Conservation (phyloP, 805 yeast genomes). For the Clavispora fructus region DNA sequence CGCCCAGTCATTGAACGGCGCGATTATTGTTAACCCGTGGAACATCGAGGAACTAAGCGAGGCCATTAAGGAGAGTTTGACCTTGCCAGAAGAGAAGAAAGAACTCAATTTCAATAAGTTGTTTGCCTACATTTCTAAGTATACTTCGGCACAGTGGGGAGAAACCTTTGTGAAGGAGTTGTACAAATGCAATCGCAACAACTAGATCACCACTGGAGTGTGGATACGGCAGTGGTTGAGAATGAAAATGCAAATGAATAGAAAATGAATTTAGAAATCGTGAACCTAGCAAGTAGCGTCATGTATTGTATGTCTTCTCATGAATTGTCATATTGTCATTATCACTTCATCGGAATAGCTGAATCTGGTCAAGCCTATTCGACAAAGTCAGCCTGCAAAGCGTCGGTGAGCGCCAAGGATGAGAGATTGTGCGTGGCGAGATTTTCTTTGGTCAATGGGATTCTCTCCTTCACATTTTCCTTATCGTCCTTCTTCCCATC, state of each 20-base stretch:
- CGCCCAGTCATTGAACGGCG: conserved; percentile 96
- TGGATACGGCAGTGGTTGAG: neutral
- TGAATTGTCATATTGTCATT: neutral
- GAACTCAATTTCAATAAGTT: conserved; percentile 74
- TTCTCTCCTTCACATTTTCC: conserved; percentile 1
- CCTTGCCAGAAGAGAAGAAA: conserved; percentile 78
- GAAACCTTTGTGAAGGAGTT: conserved; percentile 90
- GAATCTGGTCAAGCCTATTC: neutral
- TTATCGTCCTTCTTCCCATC: conserved; percentile 7
- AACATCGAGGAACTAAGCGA: conserved; percentile 89
- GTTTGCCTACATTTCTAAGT: conserved; percentile 83
- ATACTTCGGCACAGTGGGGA: conserved; percentile 96
- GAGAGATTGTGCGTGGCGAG: conserved; percentile 13
- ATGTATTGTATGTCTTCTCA: neutral
- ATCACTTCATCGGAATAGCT: neutral
- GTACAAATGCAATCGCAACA: conserved; percentile 29
- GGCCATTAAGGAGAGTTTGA: conserved; percentile 80
- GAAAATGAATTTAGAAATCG: neutral
- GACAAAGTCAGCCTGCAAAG: conserved; percentile 8
- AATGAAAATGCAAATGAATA: neutral
- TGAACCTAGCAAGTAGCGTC: neutral
- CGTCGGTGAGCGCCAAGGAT: conserved; percentile 6
- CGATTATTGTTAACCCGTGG: conserved; percentile 95
- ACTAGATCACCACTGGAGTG: neutral
- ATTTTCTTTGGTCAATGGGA: conserved; percentile 14